Conservation (phyloP, 2,329 filamentous ascomycete genomes). For the Fusarium miscanthi region DNA sequence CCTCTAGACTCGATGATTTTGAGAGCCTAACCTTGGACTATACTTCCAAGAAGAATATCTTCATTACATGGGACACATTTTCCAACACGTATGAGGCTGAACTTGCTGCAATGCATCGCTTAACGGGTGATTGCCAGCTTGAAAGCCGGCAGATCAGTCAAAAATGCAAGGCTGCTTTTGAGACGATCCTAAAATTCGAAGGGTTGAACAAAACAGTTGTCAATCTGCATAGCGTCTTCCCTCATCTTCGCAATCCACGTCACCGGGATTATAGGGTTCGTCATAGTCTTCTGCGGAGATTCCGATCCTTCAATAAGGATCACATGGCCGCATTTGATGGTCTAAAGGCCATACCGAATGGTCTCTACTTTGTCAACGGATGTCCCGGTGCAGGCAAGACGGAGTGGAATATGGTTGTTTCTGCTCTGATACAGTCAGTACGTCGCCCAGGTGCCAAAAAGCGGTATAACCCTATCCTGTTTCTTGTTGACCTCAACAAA, state of each 20-base stretch:
- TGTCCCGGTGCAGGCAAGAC: conserved; percentile 62
- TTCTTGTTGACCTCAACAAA: conserved; percentile 61
- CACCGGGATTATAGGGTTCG: conserved; percentile 38
- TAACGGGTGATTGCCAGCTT: conserved; percentile 37
- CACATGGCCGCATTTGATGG: conserved; percentile 52
- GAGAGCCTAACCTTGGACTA: conserved; percentile 27
- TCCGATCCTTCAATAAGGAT: conserved; percentile 52
- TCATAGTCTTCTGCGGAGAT: conserved; percentile 43
- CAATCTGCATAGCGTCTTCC: conserved; percentile 46
- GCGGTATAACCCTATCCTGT: conserved; percentile 52
- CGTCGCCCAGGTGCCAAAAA: conserved; percentile 36
- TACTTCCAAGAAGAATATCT: conserved; percentile 34
- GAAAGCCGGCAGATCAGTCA: conserved; percentile 14
- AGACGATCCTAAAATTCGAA: conserved; percentile 49
- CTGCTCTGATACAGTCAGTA: conserved; percentile 53
- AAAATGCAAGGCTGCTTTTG: conserved; percentile 44
- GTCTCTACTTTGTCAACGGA: conserved; percentile 58
- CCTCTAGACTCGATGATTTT: conserved; percentile 52
- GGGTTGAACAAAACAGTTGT: conserved; percentile 30
- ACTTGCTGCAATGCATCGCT: conserved; percentile 45
- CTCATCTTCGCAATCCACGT: conserved; percentile 49
- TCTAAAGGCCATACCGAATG: conserved; percentile 53
- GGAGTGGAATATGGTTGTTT: conserved; percentile 57
- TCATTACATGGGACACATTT: conserved; percentile 44
- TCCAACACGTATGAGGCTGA: conserved; percentile 50